A percentile compares a stretch with the other conserved stretches of the same genome.
phyloP scores from a whole-genome alignment of 2,329 filamentous ascomycete genomes.

The Colletotrichum viniferum region DNA sequence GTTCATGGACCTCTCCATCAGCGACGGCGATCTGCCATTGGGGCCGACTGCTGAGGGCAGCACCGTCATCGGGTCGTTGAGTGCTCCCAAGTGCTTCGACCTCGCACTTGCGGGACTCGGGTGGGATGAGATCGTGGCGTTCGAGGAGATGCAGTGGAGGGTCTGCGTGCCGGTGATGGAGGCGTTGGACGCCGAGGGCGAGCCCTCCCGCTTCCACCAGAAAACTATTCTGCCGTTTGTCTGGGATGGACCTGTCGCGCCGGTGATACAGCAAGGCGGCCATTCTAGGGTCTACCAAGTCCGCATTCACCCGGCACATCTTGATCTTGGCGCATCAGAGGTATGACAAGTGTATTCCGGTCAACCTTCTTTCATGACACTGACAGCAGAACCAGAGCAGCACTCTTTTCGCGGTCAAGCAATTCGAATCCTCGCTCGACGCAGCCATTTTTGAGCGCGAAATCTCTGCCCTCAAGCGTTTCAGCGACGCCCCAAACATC shows the following conservation, averaged over 20 bases:
- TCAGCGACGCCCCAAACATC: neutral
- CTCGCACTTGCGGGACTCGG: neutral
- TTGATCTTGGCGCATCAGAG: no score
- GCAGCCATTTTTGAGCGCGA: neutral
- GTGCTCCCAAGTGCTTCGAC: neutral
- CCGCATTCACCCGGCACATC: neutral
- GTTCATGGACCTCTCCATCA: neutral
- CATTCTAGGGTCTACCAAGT: neutral
- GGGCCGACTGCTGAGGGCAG: neutral
- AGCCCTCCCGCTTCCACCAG: neutral
- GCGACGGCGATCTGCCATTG: neutral
- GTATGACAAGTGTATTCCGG: neutral
- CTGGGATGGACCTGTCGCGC: neutral
- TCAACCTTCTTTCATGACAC: neutral
- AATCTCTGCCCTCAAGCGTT: neutral
- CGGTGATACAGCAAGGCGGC: neutral
- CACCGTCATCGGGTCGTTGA: neutral
- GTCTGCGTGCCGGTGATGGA: neutral
- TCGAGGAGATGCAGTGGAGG: neutral
- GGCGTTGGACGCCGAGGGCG: neutral
- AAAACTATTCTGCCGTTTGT: neutral
- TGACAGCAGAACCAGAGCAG: neutral
- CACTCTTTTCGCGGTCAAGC: neutral
- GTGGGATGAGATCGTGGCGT: neutral
- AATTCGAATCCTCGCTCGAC: neutral